phyloP scores from a whole-genome alignment of 306 rosid genomes.

The Cucumis hystrix region DNA sequence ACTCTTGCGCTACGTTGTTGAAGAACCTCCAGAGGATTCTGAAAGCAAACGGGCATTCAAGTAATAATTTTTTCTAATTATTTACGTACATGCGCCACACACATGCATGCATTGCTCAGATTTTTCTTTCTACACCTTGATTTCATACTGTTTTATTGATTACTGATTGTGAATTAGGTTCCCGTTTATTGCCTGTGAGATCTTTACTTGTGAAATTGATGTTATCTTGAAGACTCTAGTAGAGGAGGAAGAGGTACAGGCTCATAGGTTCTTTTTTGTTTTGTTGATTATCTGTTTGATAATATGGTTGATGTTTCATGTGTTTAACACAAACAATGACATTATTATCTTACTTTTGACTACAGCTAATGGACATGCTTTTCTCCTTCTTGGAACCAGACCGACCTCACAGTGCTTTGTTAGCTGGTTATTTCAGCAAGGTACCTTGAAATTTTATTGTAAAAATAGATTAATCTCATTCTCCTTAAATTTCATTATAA shows the following conservation, averaged over 20 bases:
- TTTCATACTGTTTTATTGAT: background rate
- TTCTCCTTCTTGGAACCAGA: slow-evolving; percentile 87
- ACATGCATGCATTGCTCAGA: background rate
- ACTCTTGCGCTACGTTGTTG: slow-evolving; percentile 60
- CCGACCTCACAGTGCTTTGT: slow-evolving; percentile 62
- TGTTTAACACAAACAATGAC: background rate
- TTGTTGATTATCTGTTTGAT: background rate
- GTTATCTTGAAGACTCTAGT: slow-evolving; percentile 95
- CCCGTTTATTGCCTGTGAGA: slow-evolving; percentile 93
- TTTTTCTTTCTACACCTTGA: slow-evolving; percentile 14
- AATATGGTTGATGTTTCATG: background rate
- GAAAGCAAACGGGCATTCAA: slow-evolving; percentile 88
- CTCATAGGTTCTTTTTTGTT: background rate
- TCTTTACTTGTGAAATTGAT: slow-evolving; percentile 95
- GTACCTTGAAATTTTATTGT: slow-evolving; percentile 19
- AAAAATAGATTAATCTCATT: slow-evolving; percentile 8
- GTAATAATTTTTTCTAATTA: slow-evolving; percentile 27
- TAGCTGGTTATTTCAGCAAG: slow-evolving; percentile 99
- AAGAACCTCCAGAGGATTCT: slow-evolving; percentile 86
- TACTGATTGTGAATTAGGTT: slow-evolving; percentile 43
- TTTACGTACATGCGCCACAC: background rate
- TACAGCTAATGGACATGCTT: slow-evolving; percentile 87
- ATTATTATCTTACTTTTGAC: slow-evolving; percentile 10
- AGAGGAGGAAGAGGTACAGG: slow-evolving; percentile 89
- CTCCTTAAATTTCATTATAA: background rate